Evolutionary conservation across 345 rosid genomes (phyloP).

Genomic region (Gossypium mustelinum): DNA sequence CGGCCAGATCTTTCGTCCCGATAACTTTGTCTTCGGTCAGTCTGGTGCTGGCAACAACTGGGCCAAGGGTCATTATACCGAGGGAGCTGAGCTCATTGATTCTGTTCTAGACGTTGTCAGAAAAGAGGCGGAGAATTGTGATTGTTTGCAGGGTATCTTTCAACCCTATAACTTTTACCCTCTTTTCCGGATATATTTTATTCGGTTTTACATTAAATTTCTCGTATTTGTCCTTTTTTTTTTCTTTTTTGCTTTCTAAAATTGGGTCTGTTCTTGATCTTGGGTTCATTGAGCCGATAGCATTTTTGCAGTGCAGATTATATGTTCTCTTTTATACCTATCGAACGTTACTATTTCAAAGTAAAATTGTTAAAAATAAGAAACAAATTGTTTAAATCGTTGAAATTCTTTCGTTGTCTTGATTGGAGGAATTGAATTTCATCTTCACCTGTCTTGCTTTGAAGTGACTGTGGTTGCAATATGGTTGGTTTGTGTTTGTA

Average conservation of each 20-base stretch:
- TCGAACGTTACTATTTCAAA: neutral
- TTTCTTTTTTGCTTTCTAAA: neutral
- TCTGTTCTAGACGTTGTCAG: constrained; percentile 19
- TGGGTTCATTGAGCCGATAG: neutral
- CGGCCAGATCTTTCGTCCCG: constrained; percentile 18
- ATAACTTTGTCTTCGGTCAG: constrained; percentile 18
- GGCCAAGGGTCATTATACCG: constrained; percentile 17
- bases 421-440: neutral
- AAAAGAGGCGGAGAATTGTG: constrained; percentile 20
- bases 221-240: neutral
- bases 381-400: neutral
- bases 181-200: neutral
- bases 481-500: neutral
- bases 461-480: neutral
- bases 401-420: neutral
- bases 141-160: constrained; percentile 16
- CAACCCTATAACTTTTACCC: neutral
- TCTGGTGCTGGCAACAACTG: constrained; percentile 21
- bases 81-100: constrained; percentile 20
- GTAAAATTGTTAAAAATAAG: neutral
- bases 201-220: neutral
- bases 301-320: neutral
- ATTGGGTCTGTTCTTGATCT: neutral
- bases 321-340: neutral
- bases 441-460: neutral